Conservation (phyloP, 2,329 filamentous ascomycete genomes). For the Aspergillus proliferans region DNA sequence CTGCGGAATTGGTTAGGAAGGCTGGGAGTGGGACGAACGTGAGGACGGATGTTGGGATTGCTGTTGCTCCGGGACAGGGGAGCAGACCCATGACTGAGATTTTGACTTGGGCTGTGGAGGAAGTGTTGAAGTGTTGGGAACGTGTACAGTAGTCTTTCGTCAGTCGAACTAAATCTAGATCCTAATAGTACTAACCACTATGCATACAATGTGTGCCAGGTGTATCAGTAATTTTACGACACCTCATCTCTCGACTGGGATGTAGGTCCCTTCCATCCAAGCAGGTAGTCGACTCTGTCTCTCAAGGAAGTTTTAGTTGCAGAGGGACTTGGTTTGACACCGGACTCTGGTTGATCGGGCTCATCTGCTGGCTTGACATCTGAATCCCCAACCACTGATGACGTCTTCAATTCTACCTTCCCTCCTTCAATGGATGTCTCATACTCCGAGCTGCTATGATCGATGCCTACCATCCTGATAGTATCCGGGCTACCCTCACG, state of each 20-base stretch:
- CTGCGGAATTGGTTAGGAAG: conserved; percentile 22
- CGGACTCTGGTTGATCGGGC: not conserved
- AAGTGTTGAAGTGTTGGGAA: conserved; percentile 44
- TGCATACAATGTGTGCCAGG: not conserved
- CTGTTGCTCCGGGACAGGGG: conserved; percentile 45
- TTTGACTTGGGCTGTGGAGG: conserved; percentile 63
- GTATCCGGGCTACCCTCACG: no score
- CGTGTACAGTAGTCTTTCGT: no score
- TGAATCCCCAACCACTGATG: not conserved
- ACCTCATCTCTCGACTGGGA: conserved; percentile 1
- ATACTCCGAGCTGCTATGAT: no score
- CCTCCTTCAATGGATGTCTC: no score
- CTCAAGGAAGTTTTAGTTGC: conserved; percentile 10
- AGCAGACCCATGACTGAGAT: conserved; percentile 57
- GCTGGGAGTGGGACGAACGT: conserved; percentile 30
- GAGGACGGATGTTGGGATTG: conserved; percentile 42
- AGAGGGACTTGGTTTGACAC: not conserved
- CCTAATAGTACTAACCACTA: not conserved
- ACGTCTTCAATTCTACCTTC: no score
- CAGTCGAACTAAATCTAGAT: not conserved
- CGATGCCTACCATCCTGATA: no score
- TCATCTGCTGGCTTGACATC: not conserved
- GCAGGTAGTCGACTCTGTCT: conserved; percentile 26
- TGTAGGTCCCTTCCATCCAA: conserved; percentile 28
- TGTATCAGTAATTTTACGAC: no score